A percentile compares a stretch with the other conserved stretches of the same genome.
These are phyloP conservation scores for Paspalum notatum DNA, from an alignment of 176 grass and related monocot species.

Conservation along the genomic window DNA sequence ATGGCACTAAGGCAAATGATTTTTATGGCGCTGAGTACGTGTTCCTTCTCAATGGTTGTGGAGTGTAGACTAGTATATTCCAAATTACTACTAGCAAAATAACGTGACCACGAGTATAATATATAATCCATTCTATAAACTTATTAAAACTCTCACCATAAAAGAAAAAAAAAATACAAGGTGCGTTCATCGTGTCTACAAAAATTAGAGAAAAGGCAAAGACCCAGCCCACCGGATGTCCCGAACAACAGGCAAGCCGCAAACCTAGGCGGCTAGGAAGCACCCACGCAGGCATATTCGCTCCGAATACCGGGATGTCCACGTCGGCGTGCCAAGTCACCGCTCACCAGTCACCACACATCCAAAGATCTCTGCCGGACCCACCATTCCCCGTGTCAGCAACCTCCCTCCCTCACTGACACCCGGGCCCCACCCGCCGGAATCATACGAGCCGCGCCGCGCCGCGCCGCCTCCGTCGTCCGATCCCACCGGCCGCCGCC, in stretches of 20 bases:
- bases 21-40: too few relatives aligned
- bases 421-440: neutral
- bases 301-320: neutral
- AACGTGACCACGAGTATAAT: too few relatives aligned
- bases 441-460: neutral
- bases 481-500: neutral
- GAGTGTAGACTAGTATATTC: too few relatives aligned
- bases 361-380: constrained; percentile 6
- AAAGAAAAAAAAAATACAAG: too few relatives aligned
- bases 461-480: neutral
- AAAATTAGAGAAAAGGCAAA: too few relatives aligned
- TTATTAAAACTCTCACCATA: too few relatives aligned
- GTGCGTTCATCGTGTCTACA: too few relatives aligned
- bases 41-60: too few relatives aligned
- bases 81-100: too few relatives aligned
- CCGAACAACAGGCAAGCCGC: neutral
- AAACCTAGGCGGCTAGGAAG: neutral
- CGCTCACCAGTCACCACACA: constrained; percentile 12
- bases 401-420: neutral
- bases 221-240: too few relatives aligned
- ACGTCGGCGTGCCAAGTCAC: constrained; percentile 40
- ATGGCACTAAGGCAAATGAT: too few relatives aligned
- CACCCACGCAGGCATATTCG: constrained; percentile 29
- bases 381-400: constrained; percentile 19
- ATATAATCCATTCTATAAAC: too few relatives aligned